Evolutionary conservation across 2,329 filamentous ascomycete species (phyloP).

Genomic region (Pseudogymnoascus sp.): DNA sequence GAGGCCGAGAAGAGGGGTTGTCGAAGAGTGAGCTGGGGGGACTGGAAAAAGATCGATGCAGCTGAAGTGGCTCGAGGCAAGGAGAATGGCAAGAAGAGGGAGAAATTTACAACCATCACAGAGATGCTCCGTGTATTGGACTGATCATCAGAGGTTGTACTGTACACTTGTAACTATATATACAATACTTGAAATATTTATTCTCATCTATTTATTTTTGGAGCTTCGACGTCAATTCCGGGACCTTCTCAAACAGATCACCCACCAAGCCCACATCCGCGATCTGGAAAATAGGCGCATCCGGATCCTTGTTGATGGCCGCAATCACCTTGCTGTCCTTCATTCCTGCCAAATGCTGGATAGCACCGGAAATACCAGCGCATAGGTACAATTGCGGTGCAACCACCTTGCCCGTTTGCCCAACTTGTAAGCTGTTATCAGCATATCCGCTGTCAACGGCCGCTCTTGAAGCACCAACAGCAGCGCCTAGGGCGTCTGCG

Average conservation of each 20-base stretch:
- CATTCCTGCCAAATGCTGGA: constrained; percentile 98
- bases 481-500: constrained; percentile 87
- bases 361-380: constrained; percentile 91
- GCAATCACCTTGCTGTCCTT: constrained; percentile 99
- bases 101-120: constrained; percentile 52
- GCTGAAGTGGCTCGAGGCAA: constrained; percentile 62
- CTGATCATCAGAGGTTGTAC: constrained; percentile 21
- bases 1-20: constrained; percentile 50
- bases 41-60: constrained; percentile 81
- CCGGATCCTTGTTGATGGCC: constrained; percentile 94
- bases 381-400: constrained; percentile 92
- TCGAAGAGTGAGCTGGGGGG: constrained; percentile 65
- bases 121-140: constrained; percentile 50
- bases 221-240: constrained; percentile 91
- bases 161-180: constrained; percentile 7
- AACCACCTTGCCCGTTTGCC: constrained; percentile 97
- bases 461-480: constrained; percentile 87
- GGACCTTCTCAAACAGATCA: constrained; percentile 91
- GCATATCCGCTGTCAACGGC: constrained; percentile 96
- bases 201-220: constrained; percentile 36
- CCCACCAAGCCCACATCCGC: constrained; percentile 93
- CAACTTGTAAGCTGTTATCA: constrained; percentile 96
- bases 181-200: constrained; percentile 3
- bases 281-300: constrained; percentile 97
- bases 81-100: constrained; percentile 64